Base-by-base conservation (phyloP, 805 yeast species). In the Lachancea dasiensis region DNA sequence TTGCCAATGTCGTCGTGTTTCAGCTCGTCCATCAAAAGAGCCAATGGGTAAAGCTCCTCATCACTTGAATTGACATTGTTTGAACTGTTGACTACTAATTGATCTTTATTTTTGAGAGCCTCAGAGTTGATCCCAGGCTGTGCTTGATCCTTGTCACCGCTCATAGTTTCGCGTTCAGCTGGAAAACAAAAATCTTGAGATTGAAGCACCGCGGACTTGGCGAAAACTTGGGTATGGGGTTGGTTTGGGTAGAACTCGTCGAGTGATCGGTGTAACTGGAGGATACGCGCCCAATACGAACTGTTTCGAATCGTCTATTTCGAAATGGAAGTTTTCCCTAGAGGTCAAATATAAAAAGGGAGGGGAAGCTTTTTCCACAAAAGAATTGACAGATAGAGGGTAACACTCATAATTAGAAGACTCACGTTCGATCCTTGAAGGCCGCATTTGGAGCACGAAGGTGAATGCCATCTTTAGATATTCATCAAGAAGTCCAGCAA, bases 1-100 rank as follows among this genome's bases (percentile, higher is more conserved):
- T 89, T 82, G 18, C 95, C 75, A 27, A 90, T 90, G 58, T 92
- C 98, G 58, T 92, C 98, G 61, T 90, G 97, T 65, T 85, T 85
- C 61, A 92, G 74, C 64, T 94, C 99, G 61, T 94, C 98, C 86
- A 92, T 87, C 43, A 92, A 74, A 50, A 92, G 73, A 11, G 98
- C 98, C 63, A 92, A 75, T 31, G 99, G 98, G 56, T 86, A 90
- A 41, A 92, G 73, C 44, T 70, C 75, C 39, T 63, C 65, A 17
- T 59, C 62, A 10, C 45, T 44, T 26, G 27, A 29, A 16, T 22
- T 30, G n/a, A 19, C 34, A 7, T 28, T 15, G 8, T 22, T 27
- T 10, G 23, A 16, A 6, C 23, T 30, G 8, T 29, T 27, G 11
- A n/a, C n/a, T n/a, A n/a, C n/a, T n/a, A n/a, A n/a, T n/a, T n/a